Evolutionary conservation across 176 grass and related monocot genomes (phyloP), one percentile per base, ranked within the genome.

Genomic region (Oryza officinalis): DNA sequence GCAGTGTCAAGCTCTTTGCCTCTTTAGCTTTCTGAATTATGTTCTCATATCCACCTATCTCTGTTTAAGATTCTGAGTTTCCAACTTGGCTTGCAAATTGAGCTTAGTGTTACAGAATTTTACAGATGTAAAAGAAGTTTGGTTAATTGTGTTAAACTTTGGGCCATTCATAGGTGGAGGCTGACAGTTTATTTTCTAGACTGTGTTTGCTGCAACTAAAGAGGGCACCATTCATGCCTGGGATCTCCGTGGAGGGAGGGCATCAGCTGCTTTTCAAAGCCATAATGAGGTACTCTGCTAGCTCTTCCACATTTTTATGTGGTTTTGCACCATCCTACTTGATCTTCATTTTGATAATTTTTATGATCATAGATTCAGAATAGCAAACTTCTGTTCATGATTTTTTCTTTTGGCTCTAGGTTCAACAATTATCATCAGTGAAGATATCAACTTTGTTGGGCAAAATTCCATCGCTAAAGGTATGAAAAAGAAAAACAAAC

Each of bases 211-310:
- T 46, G 96, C 93, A 79, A 91, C 79, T 67, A 90, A 80, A 93
- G 75, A 87, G 80, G 96, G 96, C 37, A 84, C 76, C 5, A 83
- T 98, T 77, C 80, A 98, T 90, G 89, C 66, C 30, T 98, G 96
- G 96, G 93, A 98, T 89, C 83, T 94, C 18, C 87, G 96, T 67
- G 91, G 96, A 88, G 96, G 96, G 72, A 85, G 88, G 61, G n/a
- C 86, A 70, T 95, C 95, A 47, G 85, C 87, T 83, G 96, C 96
- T 93, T 98, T 95, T 83, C 91, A 98, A 87, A 95, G 80, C 81
- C 85, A 92, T 78, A 98, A 83, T 75, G 89, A 93, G 89, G 96
- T 98, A 54, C 57, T 87, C 47, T 86, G 37, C 27, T 47, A 52
- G 52, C 63, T 83, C 65, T 70, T 70, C 72, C 52, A 23, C 20